Base-by-base conservation (phyloP, 78 protist genomes). In the Dictyostelium intermedium region DNA sequence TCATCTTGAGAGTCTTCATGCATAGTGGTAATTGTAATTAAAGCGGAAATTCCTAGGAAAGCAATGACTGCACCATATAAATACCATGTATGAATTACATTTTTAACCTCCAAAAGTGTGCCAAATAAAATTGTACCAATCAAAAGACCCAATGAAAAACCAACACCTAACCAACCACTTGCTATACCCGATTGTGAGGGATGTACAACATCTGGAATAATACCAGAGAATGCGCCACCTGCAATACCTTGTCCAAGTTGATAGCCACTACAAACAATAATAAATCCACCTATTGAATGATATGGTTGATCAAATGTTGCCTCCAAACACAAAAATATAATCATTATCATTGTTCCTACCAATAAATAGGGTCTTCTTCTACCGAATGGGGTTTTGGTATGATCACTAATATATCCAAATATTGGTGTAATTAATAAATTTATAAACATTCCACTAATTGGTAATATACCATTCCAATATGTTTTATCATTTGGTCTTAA, bases 181-280 rank as follows among this genome's bases (percentile, higher is more conserved):
- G 94, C 94, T 45, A 89, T 81, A 50, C 94, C 94, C 2, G 81
- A 70, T 69, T 89, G 76, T 5, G 45, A 13, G 1, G 61, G 83
- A 35, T 60, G 94, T 0, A 89, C 94, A 23, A 89, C 72, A 80
- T 89, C 94, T 63, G 94, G 94, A 34, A 89, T 89, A 35, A 89
- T 89, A 50, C 94, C 94, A 45, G 94, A 79, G n/a, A 89, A 89
- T 43, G 94, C 94, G 30, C 94, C 94, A 27, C 84, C 94, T 25
- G 94, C 94, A 43, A 89, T 80, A 69, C 94, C 94, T 69, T 89
- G 87, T 11, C 94, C 94, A 30, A 89, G 73, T 23, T 89, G 60
- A 30, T 27, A 89, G 18, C 83, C 94, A 39, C 72, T 39, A 30
- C 37, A 43, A 11, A 69, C 47, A 45, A 18, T 74, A n/a, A 89